Percentiles rank a stretch among this genome's conserved stretches.
phyloP scores from a whole-genome alignment of 176 grass and related monocot species.

The Areca catechu region DNA sequence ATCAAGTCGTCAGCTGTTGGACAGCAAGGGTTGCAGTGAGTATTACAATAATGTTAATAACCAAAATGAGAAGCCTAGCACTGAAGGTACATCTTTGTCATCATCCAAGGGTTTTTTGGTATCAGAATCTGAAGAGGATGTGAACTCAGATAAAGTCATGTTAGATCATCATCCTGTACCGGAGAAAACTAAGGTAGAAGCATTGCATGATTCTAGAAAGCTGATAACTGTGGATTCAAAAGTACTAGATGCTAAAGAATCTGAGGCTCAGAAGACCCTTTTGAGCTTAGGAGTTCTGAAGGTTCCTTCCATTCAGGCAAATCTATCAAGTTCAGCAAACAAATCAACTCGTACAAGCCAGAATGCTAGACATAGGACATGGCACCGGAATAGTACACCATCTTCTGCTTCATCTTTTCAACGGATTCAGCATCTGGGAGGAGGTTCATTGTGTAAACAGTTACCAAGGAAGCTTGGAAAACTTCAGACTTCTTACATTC shows the following conservation, averaged over 20 bases:
- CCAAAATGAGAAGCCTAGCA: constrained; percentile 16
- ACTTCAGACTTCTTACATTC: constrained; percentile 70
- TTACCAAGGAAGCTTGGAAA: constrained; percentile 39
- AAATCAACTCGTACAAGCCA: constrained; percentile 25
- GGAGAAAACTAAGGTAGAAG: constrained; percentile 21
- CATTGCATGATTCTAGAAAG: constrained; percentile 22
- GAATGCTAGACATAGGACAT: constrained; percentile 74
- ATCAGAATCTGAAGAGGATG: constrained; percentile 34
- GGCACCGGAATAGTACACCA: constrained; percentile 47
- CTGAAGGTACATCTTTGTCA: constrained; percentile 21
- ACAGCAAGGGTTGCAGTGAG: constrained; percentile 17
- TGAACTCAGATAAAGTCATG: constrained; percentile 26
- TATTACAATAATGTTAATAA: constrained; percentile 16
- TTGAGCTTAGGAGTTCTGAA: constrained; percentile 22
- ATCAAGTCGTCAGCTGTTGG: constrained; percentile 19
- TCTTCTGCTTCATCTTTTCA: constrained; percentile 34
- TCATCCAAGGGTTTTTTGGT: constrained; percentile 28
- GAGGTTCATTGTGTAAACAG: constrained; percentile 34
- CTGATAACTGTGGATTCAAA: constrained; percentile 25
- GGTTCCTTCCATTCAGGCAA: constrained; percentile 25
- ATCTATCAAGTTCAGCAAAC: constrained; percentile 39
- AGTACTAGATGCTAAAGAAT: constrained; percentile 23
- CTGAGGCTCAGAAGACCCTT: constrained; percentile 19
- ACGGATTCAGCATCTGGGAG: constrained; percentile 31
- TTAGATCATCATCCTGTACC: constrained; percentile 12